These are phyloP conservation scores for Lophium mytilinum DNA, from an alignment of 495 filamentous ascomycete species.

Conservation along the genomic window DNA sequence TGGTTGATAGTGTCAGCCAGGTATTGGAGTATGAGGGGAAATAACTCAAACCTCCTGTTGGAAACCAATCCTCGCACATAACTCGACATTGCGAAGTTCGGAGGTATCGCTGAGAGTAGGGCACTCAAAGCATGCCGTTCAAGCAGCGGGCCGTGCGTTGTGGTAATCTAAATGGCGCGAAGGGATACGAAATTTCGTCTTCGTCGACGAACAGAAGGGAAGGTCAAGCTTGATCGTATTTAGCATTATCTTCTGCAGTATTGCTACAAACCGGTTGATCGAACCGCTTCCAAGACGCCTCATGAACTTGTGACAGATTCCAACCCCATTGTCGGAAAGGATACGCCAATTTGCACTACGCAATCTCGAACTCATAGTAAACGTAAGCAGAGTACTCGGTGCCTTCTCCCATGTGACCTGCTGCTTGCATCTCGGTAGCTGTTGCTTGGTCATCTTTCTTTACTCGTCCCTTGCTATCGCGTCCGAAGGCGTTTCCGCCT, in stretches of 20 bases:
- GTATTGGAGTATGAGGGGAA: not conserved
- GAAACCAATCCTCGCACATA: too few relatives aligned
- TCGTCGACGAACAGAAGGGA: too few relatives aligned
- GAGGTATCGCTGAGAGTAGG: too few relatives aligned
- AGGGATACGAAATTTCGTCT: too few relatives aligned
- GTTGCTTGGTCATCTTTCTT: constrained; percentile 74
- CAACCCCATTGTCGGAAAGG: not conserved
- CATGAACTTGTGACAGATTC: not conserved
- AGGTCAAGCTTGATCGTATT: not conserved
- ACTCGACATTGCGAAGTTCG: too few relatives aligned
- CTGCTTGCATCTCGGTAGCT: constrained; percentile 70
- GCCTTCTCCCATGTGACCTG: constrained; percentile 52
- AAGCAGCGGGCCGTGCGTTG: too few relatives aligned
- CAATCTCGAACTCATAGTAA: constrained; percentile 88
- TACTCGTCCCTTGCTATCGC: constrained; percentile 87
- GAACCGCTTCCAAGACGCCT: not conserved
- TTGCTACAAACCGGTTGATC: not conserved
- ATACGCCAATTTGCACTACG: constrained; percentile 15
- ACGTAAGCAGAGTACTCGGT: constrained; percentile 89
- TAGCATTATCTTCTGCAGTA: not conserved
- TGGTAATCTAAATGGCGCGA: too few relatives aligned
- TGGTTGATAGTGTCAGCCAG: not conserved
- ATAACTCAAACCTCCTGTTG: too few relatives aligned
- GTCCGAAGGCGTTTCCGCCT: constrained; percentile 86
- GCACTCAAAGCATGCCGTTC: too few relatives aligned